These are phyloP conservation scores for Pythium diclinum DNA, from an alignment of 352 stramenopile genomes.

Conservation along the genomic window DNA sequence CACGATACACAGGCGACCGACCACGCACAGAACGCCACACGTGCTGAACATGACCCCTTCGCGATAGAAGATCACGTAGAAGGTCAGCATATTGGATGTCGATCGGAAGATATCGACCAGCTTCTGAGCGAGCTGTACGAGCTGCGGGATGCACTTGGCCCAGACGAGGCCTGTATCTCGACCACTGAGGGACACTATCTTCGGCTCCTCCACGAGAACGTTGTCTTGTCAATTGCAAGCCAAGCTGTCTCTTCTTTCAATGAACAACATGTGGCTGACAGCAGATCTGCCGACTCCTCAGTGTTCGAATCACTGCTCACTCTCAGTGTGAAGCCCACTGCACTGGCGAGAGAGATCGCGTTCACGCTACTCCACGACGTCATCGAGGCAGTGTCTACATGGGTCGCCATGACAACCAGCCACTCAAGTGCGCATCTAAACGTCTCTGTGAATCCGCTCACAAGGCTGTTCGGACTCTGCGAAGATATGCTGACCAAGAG, in stretches of 20 bases:
- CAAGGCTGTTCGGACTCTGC: constrained; percentile 38
- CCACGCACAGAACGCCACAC: neutral
- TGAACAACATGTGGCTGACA: neutral
- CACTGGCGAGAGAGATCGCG: constrained; percentile 37
- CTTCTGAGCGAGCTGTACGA: constrained; percentile 37
- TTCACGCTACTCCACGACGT: constrained; percentile 32
- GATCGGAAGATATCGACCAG: constrained; percentile 28
- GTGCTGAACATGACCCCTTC: neutral
- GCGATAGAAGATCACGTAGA: too few relatives aligned
- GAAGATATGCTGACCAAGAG: constrained; percentile 49
- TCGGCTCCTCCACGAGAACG: neutral
- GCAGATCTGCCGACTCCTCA: neutral
- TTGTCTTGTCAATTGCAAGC: neutral
- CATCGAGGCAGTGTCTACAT: constrained; percentile 24
- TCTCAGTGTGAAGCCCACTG: constrained; percentile 35
- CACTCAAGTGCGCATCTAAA: neutral
- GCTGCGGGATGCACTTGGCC: neutral
- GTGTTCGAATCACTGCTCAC: constrained; percentile 28
- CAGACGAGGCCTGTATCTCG: constrained; percentile 7
- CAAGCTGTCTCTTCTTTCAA: neutral
- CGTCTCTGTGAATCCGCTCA: constrained; percentile 6
- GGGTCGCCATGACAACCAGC: neutral
- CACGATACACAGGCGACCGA: neutral
- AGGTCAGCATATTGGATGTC: too few relatives aligned
- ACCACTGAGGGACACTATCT: constrained; percentile 14